Conservation (phyloP, 208 protist genomes). For the Trypanosoma theileri region DNA sequence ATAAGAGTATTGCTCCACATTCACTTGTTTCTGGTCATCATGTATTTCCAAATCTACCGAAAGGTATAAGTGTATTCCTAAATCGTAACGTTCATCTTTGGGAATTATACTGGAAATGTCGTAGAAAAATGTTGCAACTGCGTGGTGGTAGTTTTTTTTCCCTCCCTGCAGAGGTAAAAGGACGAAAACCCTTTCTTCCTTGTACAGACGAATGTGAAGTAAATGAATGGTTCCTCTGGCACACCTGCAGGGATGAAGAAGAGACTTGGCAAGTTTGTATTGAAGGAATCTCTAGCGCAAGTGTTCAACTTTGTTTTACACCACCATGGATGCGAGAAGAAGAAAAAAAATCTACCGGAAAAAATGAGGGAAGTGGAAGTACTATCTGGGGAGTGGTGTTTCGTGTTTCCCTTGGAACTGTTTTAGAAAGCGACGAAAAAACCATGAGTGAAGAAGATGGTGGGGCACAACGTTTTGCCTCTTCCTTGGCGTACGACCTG, state of each 20-base stretch:
- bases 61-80: constrained; percentile 34
- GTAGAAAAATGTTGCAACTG: constrained; percentile 41
- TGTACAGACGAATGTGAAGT: constrained; percentile 70
- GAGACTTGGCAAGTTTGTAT: constrained; percentile 55
- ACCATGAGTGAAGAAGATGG: constrained; percentile 5
- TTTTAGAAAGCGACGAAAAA: constrained; percentile 33
- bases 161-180: constrained; percentile 32
- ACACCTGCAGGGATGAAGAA: constrained; percentile 45
- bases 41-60: constrained; percentile 29
- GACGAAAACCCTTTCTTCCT: constrained; percentile 30
- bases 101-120: constrained; percentile 61
- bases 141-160: constrained; percentile 36
- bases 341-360: neutral
- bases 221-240: constrained; percentile 67
- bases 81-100: constrained; percentile 59
- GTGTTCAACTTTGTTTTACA: constrained; percentile 9
- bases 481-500: neutral
- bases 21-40: constrained; percentile 35
- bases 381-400: constrained; percentile 49
- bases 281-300: constrained; percentile 25
- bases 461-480: constrained; percentile 19
- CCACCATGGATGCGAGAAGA: constrained; percentile 18
- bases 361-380: neutral
- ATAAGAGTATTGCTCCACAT: constrained; percentile 28
- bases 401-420: constrained; percentile 55